Evolutionary conservation across 495 filamentous ascomycete genomes (phyloP).

Genomic region (Podospora conica): DNA sequence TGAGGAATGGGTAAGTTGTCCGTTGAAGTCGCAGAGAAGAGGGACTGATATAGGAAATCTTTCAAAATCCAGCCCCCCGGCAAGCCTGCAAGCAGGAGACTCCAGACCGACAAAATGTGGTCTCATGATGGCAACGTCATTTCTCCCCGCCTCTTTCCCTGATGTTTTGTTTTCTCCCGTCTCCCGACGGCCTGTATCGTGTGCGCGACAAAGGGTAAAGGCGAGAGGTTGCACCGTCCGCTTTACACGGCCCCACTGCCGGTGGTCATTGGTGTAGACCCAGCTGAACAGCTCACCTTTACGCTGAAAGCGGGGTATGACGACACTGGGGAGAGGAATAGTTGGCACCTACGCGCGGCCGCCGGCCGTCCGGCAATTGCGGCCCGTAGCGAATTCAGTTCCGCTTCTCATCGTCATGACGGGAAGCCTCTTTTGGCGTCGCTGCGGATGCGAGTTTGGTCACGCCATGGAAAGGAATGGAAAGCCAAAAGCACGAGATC

Average conservation of each 20-base stretch:
- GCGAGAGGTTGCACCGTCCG: not conserved
- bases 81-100: not conserved
- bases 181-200: not conserved
- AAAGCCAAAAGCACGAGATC: not conserved
- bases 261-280: not conserved
- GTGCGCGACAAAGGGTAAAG: not conserved
- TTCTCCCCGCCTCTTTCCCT: not conserved
- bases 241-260: not conserved
- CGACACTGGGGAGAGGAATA: not conserved
- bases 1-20: not conserved
- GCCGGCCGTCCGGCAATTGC: not conserved
- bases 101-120: not conserved
- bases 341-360: not conserved
- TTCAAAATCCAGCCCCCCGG: not conserved
- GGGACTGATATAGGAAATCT: not conserved
- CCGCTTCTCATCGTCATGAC: not conserved
- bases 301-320: not conserved
- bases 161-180: not conserved
- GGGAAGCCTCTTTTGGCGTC: not conserved
- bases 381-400: not conserved
- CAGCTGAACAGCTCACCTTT: not conserved
- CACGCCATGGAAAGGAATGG: not conserved
- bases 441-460: not conserved
- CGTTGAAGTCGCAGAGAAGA: not conserved
- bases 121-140: not conserved